Percentiles rank a stretch among this genome's conserved stretches.
Evolutionary conservation across 176 grass and related monocot genomes (phyloP).

Genomic region (Pontederia crassipes): DNA sequence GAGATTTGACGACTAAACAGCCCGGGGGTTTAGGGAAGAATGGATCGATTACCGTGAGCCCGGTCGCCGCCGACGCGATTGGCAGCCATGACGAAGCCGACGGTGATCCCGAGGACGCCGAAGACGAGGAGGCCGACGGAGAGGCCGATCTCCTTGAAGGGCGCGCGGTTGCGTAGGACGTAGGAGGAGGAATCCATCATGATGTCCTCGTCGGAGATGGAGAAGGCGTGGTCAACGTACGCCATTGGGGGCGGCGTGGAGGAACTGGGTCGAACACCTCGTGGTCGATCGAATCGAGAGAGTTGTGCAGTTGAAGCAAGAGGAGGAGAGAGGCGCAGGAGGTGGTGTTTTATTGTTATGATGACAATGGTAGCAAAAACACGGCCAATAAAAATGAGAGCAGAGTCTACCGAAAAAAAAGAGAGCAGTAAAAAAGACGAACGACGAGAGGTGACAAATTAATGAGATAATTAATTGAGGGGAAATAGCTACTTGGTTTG

Average conservation of each 20-base stretch:
- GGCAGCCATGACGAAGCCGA: conserved; percentile 54
- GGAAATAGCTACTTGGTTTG: no score
- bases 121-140: conserved; percentile 75
- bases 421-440: no score
- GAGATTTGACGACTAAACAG: neutral
- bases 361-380: no score
- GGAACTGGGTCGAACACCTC: no score
- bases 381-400: no score
- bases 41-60: conserved; percentile 49
- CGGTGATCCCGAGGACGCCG: conserved; percentile 46
- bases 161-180: conserved; percentile 46
- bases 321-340: no score
- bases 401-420: no score
- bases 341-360: no score
- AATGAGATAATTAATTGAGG: no score
- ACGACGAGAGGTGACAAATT: no score
- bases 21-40: neutral
- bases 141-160: conserved; percentile 93
- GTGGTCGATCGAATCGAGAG: no score
- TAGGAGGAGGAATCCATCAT: conserved; percentile 42
- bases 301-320: no score
- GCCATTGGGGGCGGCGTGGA: conserved; percentile 33
- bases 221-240: conserved; percentile 95
- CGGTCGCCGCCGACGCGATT: conserved; percentile 77
- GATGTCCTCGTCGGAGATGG: conserved; percentile 89